Conservation (phyloP, 768 basidiomycete genomes). For the Neoboletus subvelutipes region DNA sequence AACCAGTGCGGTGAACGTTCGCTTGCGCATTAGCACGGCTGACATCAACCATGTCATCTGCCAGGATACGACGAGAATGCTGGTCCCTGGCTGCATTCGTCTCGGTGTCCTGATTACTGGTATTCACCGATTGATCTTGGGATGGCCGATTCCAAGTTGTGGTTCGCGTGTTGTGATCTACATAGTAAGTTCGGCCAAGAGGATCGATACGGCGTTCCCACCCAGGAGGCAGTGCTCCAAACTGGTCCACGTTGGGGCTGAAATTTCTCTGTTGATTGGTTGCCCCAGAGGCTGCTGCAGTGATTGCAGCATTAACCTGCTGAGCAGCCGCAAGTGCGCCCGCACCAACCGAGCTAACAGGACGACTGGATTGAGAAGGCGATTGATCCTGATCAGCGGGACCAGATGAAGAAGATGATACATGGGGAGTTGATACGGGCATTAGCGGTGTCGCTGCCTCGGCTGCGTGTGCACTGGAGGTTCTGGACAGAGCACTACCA, state of each 20-base stretch:
- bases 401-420: constrained; percentile 24
- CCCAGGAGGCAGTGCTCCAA: constrained; percentile 82
- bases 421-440: constrained; percentile 40
- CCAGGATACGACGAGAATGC: constrained; percentile 79
- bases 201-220: constrained; percentile 99
- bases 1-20: constrained; percentile 41
- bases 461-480: constrained; percentile 66
- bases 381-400: constrained; percentile 31
- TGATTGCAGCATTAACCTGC: constrained; percentile 19
- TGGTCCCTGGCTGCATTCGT: constrained; percentile 86
- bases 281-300: constrained; percentile 40
- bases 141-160: constrained; percentile 98
- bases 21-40: constrained; percentile 45
- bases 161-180: constrained; percentile 96
- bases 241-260: constrained; percentile 94
- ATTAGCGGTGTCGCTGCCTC: constrained; percentile 45
- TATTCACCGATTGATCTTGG: constrained; percentile 70
- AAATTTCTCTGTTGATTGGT: constrained; percentile 72
- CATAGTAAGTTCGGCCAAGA: constrained; percentile 94
- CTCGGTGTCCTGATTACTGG: constrained; percentile 66
- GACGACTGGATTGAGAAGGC: constrained; percentile 32
- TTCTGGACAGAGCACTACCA: constrained; percentile 54
- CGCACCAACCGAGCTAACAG: constrained; percentile 35
- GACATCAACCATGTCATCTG: constrained; percentile 82
- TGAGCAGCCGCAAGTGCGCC: constrained; percentile 18